These are phyloP conservation scores for Malus domestica DNA, from an alignment of 306 rosid species.

Conservation along the genomic window DNA sequence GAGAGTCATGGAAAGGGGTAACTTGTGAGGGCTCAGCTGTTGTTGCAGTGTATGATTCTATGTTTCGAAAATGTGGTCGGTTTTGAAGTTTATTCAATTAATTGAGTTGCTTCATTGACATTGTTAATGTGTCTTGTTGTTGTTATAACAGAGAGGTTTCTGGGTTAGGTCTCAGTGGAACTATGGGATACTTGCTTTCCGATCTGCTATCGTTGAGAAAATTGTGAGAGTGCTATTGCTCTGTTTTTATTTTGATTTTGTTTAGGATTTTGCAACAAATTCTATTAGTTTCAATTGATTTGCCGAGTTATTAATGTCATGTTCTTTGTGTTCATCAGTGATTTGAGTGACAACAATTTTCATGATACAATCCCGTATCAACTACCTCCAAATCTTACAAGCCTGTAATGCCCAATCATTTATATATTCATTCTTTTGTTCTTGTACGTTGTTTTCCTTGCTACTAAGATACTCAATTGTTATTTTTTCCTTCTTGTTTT, in stretches of 20 bases:
- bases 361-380: conserved; percentile 81
- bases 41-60: conserved; percentile 67
- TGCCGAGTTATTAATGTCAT: neutral
- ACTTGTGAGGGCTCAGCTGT: conserved; percentile 82
- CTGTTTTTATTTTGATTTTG: neutral
- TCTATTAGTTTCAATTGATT: neutral
- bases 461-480: neutral
- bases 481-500: neutral
- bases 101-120: neutral
- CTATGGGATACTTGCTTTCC: conserved; percentile 85
- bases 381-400: conserved; percentile 88
- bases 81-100: neutral
- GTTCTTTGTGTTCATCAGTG: conserved; percentile 35
- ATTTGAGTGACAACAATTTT: conserved; percentile 71
- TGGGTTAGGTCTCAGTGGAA: conserved; percentile 82
- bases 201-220: conserved; percentile 58
- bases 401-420: conserved; percentile 52
- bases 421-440: neutral
- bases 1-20: conserved; percentile 85
- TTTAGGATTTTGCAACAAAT: neutral
- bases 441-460: conserved; percentile 1
- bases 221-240: conserved; percentile 49
- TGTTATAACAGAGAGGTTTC: conserved; percentile 54
- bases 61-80: neutral
- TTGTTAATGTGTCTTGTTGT: conserved; percentile 22